phyloP scores from a whole-genome alignment of 192 early-diverging fungal species.

The Spizellomyces sp. region DNA sequence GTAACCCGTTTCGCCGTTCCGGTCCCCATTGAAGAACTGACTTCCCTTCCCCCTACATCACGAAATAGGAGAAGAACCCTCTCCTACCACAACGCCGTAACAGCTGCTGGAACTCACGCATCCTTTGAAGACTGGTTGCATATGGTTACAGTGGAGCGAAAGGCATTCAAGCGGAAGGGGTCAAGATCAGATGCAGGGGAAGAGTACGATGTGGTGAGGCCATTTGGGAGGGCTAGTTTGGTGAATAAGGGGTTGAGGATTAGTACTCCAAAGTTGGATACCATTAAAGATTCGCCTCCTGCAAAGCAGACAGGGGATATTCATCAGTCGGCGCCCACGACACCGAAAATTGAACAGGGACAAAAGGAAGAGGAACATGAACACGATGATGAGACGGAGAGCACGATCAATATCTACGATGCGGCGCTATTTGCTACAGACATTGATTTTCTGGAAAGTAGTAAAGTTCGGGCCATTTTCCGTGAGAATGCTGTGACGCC shows the following conservation, averaged over 20 bases:
- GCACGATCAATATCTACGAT: constrained; percentile 32
- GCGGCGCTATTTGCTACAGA: constrained; percentile 61
- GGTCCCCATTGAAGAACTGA: constrained; percentile 25
- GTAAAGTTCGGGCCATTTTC: constrained; percentile 50
- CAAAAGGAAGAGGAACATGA: not conserved
- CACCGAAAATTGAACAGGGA: not conserved
- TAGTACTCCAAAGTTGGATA: not conserved
- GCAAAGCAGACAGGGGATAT: not conserved
- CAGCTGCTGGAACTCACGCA: constrained; percentile 38
- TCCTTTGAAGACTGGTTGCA: constrained; percentile 50
- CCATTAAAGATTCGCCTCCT: not conserved
- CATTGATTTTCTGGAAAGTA: constrained; percentile 60
- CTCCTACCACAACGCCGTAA: constrained; percentile 49
- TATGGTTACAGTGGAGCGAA: constrained; percentile 40
- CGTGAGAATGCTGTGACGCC: constrained; percentile 49
- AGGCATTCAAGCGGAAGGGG: not conserved
- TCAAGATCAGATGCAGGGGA: constrained; percentile 5
- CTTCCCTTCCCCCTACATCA: constrained; percentile 34
- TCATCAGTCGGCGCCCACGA: not conserved
- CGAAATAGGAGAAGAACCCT: constrained; percentile 39
- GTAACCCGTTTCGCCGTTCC: constrained; percentile 49
- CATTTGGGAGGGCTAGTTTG: constrained; percentile 9
- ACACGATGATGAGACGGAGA: constrained; percentile 6
- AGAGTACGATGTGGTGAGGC: constrained; percentile 42
- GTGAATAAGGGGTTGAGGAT: not conserved